Evolutionary conservation across 2,329 filamentous ascomycete genomes (phyloP).

Genomic region (Fusarium tuaranense): DNA sequence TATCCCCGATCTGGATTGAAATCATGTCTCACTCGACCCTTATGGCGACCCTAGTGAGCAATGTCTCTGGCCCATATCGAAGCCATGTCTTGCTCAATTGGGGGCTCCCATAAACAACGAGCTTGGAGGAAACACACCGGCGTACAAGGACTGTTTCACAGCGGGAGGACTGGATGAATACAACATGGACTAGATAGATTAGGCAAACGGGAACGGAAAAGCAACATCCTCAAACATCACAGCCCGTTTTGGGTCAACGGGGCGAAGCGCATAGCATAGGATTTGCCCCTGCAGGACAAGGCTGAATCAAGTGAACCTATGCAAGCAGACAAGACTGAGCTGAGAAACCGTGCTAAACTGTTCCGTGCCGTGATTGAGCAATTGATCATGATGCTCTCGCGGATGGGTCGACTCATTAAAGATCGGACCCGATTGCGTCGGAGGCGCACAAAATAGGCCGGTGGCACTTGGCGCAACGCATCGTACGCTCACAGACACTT

Average conservation of each 20-base stretch:
- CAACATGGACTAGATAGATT: conserved; percentile 27
- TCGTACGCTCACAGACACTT: conserved; percentile 20
- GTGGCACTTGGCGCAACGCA: conserved; percentile 12
- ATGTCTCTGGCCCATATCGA: conserved; percentile 20
- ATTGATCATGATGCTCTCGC: conserved; percentile 1
- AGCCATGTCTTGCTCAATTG: conserved; percentile 28
- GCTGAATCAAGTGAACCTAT: conserved; percentile 3
- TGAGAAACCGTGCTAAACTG: conserved; percentile 5
- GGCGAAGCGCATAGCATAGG: conserved; percentile 29
- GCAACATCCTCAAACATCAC: conserved; percentile 30
- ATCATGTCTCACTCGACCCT: conserved; percentile 26
- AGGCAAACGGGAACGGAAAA: conserved; percentile 36
- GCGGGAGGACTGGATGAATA: conserved; percentile 15
- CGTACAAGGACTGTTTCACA: conserved; percentile 35
- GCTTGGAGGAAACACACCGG: conserved; percentile 35
- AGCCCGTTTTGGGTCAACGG: conserved; percentile 23
- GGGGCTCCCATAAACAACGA: conserved; percentile 8
- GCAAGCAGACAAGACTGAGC: neutral
- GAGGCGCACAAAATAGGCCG: conserved; percentile 16
- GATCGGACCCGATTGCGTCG: conserved; percentile 19
- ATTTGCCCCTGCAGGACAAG: conserved; percentile 14
- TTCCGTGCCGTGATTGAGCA: neutral
- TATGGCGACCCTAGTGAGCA: conserved; percentile 17
- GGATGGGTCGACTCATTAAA: conserved; percentile 1
- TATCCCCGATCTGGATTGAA: conserved; percentile 14